phyloP scores from a whole-genome alignment of 108 stramenopile species.

The Stephanodiscus triporus region DNA sequence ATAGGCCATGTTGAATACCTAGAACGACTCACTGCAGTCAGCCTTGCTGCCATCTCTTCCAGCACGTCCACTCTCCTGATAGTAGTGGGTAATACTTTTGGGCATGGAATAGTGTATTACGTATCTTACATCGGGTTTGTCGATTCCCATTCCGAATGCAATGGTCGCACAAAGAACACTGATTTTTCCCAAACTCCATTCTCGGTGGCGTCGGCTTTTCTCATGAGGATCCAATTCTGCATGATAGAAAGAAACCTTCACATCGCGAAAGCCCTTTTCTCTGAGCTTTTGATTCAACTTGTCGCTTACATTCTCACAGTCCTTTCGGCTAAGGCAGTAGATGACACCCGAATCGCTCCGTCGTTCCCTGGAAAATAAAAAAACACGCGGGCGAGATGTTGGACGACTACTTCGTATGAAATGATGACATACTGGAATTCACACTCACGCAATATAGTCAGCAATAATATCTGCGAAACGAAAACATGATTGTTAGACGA shows the following conservation, averaged over 20 bases:
- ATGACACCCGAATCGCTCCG: conserved; percentile 93
- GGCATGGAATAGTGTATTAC: conserved; percentile 99
- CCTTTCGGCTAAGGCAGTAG: conserved; percentile 95
- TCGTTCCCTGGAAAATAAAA: conserved; percentile 26
- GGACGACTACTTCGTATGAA: not conserved
- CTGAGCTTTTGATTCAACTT: conserved; percentile 68
- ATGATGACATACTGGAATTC: not conserved
- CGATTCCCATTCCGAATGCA: conserved; percentile 89
- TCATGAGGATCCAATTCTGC: conserved; percentile 87
- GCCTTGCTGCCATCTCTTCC: conserved; percentile 94
- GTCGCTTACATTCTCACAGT: conserved; percentile 86
- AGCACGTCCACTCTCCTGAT: conserved; percentile 96
- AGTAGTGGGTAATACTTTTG: conserved; percentile 98
- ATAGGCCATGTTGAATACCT: no score
- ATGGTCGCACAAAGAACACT: conserved; percentile 95
- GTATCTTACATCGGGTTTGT: conserved; percentile 91
- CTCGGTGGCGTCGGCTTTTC: conserved; percentile 80
- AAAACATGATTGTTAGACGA: not conserved
- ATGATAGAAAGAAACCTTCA: conserved; percentile 93
- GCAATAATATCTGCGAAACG: conserved; percentile 63
- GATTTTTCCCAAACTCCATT: conserved; percentile 88
- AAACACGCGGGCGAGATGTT: not conserved
- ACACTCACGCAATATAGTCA: conserved; percentile 63
- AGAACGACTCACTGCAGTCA: conserved; percentile 65
- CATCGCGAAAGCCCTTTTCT: conserved; percentile 59